phyloP scores from a whole-genome alignment of 345 rosid species.

The Bretschneidera sinensis region DNA sequence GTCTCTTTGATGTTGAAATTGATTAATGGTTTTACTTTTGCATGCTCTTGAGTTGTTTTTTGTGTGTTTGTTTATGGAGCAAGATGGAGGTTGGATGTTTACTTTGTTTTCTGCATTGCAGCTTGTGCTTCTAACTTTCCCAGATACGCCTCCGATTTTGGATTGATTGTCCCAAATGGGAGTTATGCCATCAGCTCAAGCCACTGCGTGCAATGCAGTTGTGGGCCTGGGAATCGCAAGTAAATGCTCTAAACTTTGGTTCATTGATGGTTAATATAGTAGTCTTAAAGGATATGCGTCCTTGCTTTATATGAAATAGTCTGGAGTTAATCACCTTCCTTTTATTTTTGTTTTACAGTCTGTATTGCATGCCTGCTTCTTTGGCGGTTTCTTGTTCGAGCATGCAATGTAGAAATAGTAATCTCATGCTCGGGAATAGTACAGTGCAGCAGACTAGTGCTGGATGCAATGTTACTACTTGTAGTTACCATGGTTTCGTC shows the following conservation, averaged over 20 bases:
- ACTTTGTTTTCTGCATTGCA: conserved; percentile 28
- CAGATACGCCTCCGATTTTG: conserved; percentile 62
- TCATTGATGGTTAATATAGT: not conserved
- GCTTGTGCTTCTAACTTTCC: conserved; percentile 94
- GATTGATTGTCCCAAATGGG: conserved; percentile 82
- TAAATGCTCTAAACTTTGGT: conserved; percentile 26
- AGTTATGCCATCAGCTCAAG: conserved; percentile 90
- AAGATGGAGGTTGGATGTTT: not conserved
- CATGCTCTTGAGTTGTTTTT: too few species aligned
- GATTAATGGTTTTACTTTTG: not conserved
- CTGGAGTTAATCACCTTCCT: too few species aligned
- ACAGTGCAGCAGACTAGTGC: conserved; percentile 65
- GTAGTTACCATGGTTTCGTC: conserved; percentile 69
- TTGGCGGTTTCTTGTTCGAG: conserved; percentile 92
- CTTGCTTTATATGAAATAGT: not conserved
- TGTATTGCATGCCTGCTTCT: conserved; percentile 90
- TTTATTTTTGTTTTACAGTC: conserved; percentile 35
- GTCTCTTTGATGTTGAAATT: not conserved
- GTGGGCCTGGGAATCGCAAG: conserved; percentile 80
- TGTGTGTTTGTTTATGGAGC: not conserved
- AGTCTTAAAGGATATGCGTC: not conserved
- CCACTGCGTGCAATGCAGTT: conserved; percentile 96
- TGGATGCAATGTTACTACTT: conserved; percentile 88
- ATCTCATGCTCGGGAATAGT: conserved; percentile 77
- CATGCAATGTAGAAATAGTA: conserved; percentile 84